Percentiles rank a stretch among this genome's conserved stretches.
These are phyloP conservation scores for Salix suchowensis DNA, from an alignment of 345 rosid genomes.

Conservation along the genomic window DNA sequence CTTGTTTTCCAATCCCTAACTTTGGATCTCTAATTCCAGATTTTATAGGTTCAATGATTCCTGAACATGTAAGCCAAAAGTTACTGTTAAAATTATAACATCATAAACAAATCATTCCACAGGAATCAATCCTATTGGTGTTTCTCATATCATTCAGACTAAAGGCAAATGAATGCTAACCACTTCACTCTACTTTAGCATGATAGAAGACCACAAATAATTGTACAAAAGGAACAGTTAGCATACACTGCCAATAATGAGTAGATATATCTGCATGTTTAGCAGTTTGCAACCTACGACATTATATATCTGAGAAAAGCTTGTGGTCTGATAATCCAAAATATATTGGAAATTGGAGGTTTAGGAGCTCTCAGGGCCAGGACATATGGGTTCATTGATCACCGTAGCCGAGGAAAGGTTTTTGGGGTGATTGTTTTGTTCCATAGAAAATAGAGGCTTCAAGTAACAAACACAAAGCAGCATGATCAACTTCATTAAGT, in stretches of 20 bases:
- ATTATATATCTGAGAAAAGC: neutral
- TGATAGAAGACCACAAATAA: neutral
- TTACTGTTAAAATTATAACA: neutral
- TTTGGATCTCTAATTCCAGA: conserved; percentile 92
- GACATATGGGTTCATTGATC: neutral
- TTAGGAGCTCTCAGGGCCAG: neutral
- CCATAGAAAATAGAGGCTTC: neutral
- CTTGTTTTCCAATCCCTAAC: conserved; percentile 94
- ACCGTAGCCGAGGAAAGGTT: neutral
- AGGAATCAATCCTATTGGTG: neutral
- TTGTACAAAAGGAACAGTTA: neutral
- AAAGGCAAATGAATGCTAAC: neutral
- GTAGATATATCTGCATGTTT: neutral
- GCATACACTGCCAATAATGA: neutral
- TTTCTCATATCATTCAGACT: neutral
- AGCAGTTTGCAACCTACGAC: neutral
- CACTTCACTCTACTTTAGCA: neutral
- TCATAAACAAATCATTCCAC: neutral
- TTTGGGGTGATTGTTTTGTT: neutral
- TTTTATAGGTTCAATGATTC: conserved; percentile 84
- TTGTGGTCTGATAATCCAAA: neutral
- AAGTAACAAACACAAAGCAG: neutral
- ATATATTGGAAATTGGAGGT: neutral
- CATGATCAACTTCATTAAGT: neutral
- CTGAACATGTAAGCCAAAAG: conserved; percentile 28